Percentiles rank a stretch among this genome's conserved stretches.
phyloP scores from a whole-genome alignment of 208 protist genomes.

The Eutreptiella sp. region DNA sequence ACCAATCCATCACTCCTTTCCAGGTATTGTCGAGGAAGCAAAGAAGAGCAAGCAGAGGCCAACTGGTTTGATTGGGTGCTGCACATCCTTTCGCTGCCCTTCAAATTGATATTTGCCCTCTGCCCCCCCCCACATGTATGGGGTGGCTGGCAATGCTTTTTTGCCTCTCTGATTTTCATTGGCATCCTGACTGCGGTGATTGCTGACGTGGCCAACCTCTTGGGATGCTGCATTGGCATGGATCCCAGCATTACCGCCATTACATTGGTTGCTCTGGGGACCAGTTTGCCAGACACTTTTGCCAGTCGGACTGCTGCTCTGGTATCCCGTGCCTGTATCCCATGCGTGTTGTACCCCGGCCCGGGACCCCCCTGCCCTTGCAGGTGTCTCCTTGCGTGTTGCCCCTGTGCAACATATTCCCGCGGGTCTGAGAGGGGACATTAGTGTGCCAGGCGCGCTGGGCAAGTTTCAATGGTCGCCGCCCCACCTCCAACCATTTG shows the following conservation, averaged over 20 bases:
- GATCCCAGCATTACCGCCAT: constrained; percentile 32
- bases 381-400: too few relatives aligned
- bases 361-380: too few relatives aligned
- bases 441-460: too few relatives aligned
- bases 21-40: too few relatives aligned
- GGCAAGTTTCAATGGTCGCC: too few relatives aligned
- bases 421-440: too few relatives aligned
- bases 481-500: too few relatives aligned
- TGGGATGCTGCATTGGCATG: constrained; percentile 30
- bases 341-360: too few relatives aligned
- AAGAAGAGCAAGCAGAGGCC: constrained; percentile 7
- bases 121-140: constrained; percentile 18
- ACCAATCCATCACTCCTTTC: too few relatives aligned
- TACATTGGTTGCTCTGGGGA: constrained; percentile 35
- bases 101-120: constrained; percentile 29
- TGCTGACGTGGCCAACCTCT: constrained; percentile 25
- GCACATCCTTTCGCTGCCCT: constrained; percentile 33
- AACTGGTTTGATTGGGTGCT: constrained; percentile 16
- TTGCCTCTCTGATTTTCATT: constrained; percentile 21
- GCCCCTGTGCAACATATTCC: too few relatives aligned
- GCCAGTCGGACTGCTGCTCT: constrained; percentile 17
- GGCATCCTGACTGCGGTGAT: constrained; percentile 29
- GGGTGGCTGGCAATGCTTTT: constrained; percentile 26
- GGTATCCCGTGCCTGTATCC: too few relatives aligned
- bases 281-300: constrained; percentile 37